These are phyloP conservation scores for Coemansia sp. DNA, from an alignment of 192 early-diverging fungal species.

Conservation along the genomic window DNA sequence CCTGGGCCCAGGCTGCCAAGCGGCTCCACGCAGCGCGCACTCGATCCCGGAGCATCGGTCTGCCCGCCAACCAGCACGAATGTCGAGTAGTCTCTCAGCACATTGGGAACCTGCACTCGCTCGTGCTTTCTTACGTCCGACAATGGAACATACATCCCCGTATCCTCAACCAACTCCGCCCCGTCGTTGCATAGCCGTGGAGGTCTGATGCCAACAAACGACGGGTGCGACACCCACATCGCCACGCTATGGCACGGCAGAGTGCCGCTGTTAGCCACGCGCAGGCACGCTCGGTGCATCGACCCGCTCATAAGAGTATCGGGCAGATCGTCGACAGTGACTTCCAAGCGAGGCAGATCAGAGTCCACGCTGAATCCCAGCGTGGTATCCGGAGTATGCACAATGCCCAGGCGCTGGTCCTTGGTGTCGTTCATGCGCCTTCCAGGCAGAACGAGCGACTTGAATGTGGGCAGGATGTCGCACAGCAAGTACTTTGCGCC, in stretches of 20 bases:
- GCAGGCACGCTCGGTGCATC: constrained; percentile 68
- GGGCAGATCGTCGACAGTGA: constrained; percentile 76
- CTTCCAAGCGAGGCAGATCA: constrained; percentile 82
- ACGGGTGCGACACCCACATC: constrained; percentile 83
- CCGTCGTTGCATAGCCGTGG: constrained; percentile 15
- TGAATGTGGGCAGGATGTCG: constrained; percentile 73
- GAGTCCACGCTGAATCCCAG: constrained; percentile 75
- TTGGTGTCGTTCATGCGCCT: constrained; percentile 76
- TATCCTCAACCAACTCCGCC: neutral
- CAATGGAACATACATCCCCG: constrained; percentile 20
- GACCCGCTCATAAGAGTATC: constrained; percentile 81
- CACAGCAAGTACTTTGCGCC: constrained; percentile 81
- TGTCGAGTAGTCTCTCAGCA: constrained; percentile 35
- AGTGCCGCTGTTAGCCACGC: constrained; percentile 83
- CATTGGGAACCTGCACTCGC: constrained; percentile 26
- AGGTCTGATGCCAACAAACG: constrained; percentile 66
- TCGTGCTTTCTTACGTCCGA: constrained; percentile 9
- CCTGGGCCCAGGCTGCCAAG: constrained; percentile 62
- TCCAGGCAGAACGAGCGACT: constrained; percentile 67
- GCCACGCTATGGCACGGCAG: constrained; percentile 69
- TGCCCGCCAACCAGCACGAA: constrained; percentile 24
- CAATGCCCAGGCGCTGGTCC: constrained; percentile 60
- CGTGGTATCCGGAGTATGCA: constrained; percentile 72
- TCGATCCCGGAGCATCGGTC: neutral
- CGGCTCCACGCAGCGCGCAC: constrained; percentile 18